Base-by-base conservation (phyloP, 2,329 filamentous ascomycete genomes). In the Pseudogymnoascus sp. region DNA sequence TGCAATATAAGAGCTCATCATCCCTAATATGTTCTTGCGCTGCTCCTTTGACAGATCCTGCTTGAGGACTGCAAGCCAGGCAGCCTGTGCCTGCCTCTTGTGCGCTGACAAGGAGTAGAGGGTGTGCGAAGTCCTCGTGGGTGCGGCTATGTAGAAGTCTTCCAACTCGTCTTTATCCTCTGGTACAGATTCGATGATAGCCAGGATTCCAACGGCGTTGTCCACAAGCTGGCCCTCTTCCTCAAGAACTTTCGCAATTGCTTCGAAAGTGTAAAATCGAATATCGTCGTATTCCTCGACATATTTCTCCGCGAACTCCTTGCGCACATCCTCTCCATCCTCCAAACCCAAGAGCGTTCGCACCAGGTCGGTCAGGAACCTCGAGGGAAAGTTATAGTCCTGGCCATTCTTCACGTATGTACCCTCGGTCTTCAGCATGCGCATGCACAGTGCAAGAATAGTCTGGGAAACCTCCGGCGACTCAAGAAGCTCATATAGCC, bases 251-350 rank as follows among this genome's bases (percentile, higher is more conserved):
- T 83, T 91, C 88, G 84, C 84, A 68, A 96, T 79, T 12, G 84
- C 84, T 69, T 87, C 82, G 72, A 96, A 90, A 0, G 91, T 91
- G 74, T 89, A 91, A 74, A 88, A 96, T 67, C 91, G 83, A 65
- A 97, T 81, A 74, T 97, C 95, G 70, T 95, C 89, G 72, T 88
- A 92, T 73, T 88, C 82, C 72, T 90, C 87, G 60, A 92, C 80
- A 72, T 87, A 97, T 68, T 91, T 91, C 64, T 90, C 84, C 25
- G 88, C 80, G 67, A 93, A 97, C 63, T 91, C 87, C 56, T 85
- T 80, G 60, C 86, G 83, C n/a, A 88, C 79, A 37, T 82, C 80
- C 40, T 84, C 82, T 18, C 81, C 79, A 43, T 83, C 79, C 28
- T 80, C 78, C 4, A 84, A 79, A 31, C 80, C 77, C 16, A 96